Evolutionary conservation across 176 grass and related monocot genomes (phyloP), one percentile per base, ranked within the genome.

Genomic region (Saccharum officinarum): DNA sequence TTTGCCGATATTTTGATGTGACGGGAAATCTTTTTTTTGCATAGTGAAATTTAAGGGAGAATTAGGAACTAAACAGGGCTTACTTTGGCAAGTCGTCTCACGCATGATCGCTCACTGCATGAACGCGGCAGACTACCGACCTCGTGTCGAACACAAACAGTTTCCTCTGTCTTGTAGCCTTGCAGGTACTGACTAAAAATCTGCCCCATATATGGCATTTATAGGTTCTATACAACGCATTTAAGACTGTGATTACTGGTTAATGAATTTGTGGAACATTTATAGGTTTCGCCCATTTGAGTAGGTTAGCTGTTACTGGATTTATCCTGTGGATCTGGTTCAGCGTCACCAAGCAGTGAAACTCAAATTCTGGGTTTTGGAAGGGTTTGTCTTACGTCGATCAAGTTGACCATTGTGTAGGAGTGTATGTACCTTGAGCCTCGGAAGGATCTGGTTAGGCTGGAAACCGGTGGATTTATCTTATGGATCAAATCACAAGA

Each of bases 391-490:
- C 72, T 78, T 76, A 1, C 20, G 31, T 54, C 33, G 55, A 72
- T 57, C 49, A 72, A 67, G 73, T 57, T 67, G 80, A 71, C 80
- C 22, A 70, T 59, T 8, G 14, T 12, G 73, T 4, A 25, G 11
- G 44, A 23, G 31, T 42, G 52, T 52, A 52, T 52, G 66, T 11
- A 65, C 6, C 78, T 65, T 71, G 22, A 72, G 78, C 9, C 12
- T 41, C 41, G 34, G 67, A 82, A 82, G 22, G 67, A 59, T 82
- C 13, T 83, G 23, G 38, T 73, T 61, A 62, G 69, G 69, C 38
- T 62, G 39, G 54, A 73, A 78, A 45, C 16, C 69, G 69, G 49
- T 68, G n/a, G 57, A 74, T 83, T 46, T 47, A 64, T 44, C 54
- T 36, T 73, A 49, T 46, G 45, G 59, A 39, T 55, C 73, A 83